Evolutionary conservation across 371 early-diverging fungal species (phyloP).

Genomic region (Mucor mucedo): DNA sequence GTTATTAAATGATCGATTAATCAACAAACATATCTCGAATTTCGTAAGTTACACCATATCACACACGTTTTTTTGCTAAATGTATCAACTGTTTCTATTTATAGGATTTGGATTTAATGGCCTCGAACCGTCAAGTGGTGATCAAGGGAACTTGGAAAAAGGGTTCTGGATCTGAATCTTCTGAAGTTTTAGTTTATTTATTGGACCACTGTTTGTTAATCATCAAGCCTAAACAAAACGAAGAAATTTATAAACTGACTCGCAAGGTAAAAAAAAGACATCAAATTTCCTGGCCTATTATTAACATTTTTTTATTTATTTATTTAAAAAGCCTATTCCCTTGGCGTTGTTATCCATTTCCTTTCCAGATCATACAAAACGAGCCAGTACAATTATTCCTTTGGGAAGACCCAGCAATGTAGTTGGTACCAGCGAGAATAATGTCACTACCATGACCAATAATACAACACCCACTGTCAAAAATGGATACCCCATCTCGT

Average conservation of each 20-base stretch:
- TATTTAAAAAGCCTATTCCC: conserved; percentile 79
- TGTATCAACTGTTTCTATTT: conserved; percentile 33
- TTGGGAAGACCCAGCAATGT: conserved; percentile 35
- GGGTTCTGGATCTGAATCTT: conserved; percentile 65
- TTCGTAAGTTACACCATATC: conserved; percentile 19
- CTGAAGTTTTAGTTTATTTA: conserved; percentile 77
- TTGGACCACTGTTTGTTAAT: conserved; percentile 88
- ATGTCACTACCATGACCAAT: background rate
- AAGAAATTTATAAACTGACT: conserved; percentile 48
- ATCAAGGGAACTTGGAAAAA: conserved; percentile 84
- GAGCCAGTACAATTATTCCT: conserved; percentile 45
- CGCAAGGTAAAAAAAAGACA: conserved; percentile 36
- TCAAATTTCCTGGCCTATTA: conserved; percentile 4
- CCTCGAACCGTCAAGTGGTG: conserved; percentile 72
- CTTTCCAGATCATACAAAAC: conserved; percentile 60
- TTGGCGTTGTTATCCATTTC: conserved; percentile 70
- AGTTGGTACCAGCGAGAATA: conserved; percentile 1
- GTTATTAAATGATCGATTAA: conserved; percentile 44
- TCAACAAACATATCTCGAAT: conserved; percentile 68
- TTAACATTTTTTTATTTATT: background rate
- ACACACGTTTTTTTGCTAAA: background rate
- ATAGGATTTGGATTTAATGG: conserved; percentile 56
- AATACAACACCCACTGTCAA: conserved; percentile 19
- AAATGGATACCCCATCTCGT: conserved; percentile 66
- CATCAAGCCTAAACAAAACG: conserved; percentile 61